phyloP scores from a whole-genome alignment of 306 rosid species.

The Glycyrrhiza uralensis region DNA sequence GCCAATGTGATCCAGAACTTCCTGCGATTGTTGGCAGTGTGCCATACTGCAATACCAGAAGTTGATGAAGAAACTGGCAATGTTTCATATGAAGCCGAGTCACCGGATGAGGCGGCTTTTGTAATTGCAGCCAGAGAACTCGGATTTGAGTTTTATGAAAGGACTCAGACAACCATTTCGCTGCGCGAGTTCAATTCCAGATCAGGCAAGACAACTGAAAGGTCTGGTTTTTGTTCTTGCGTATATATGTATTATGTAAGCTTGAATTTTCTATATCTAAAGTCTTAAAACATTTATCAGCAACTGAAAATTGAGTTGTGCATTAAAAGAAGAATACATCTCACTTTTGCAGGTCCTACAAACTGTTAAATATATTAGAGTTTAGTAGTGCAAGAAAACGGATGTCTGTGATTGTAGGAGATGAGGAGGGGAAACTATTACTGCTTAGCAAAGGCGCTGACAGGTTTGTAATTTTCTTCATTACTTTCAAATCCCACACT shows the following conservation, averaged over 20 bases:
- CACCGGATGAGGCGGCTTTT: conserved; percentile 97
- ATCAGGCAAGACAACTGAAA: conserved; percentile 40
- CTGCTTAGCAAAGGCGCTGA: conserved; percentile 90
- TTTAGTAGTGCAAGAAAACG: conserved; percentile 87
- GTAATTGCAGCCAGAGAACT: conserved; percentile 87
- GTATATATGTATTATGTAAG: background rate
- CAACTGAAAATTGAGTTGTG: background rate
- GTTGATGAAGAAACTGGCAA: conserved; percentile 66
- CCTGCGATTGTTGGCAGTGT: conserved; percentile 61
- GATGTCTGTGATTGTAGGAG: conserved; percentile 82
- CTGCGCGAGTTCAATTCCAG: conserved; percentile 58
- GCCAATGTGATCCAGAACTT: conserved; percentile 61
- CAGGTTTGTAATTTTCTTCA: conserved; percentile 57
- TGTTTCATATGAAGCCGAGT: conserved; percentile 83
- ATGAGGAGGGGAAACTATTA: conserved; percentile 57
- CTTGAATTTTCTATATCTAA: background rate
- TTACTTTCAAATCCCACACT: background rate
- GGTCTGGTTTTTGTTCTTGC: conserved; percentile 41
- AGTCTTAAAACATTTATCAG: background rate
- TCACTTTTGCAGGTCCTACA: conserved; percentile 51
- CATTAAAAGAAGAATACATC: background rate
- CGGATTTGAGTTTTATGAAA: conserved; percentile 81
- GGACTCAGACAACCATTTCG: conserved; percentile 68
- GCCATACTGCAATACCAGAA: conserved; percentile 95
- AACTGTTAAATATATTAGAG: conserved; percentile 63